Base-by-base conservation (phyloP, 345 rosid genomes). In the Eucalyptus guilfoylei region DNA sequence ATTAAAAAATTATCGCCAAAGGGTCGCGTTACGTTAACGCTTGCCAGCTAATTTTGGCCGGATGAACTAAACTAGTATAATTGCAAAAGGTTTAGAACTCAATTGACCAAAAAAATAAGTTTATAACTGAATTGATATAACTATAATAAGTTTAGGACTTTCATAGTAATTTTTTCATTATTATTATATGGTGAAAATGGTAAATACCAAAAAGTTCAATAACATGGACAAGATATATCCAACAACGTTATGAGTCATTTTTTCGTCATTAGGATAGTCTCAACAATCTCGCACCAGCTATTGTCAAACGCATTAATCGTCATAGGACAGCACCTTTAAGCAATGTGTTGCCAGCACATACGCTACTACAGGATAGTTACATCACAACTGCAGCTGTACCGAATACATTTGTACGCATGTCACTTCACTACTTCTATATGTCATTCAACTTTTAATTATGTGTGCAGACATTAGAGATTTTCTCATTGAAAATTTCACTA, bases 31-130 rank as follows among this genome's bases (percentile, higher is more conserved):
- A 50, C 2, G 21, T 50, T 50, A 50, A 2, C 9, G 4, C 1
- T 2, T 2, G 0, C 0, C 0, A 2, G 3, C 1, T 49, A 49
- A 49, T 49, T 49, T 49, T 15, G 23, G 4, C 0, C 0, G 0
- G 23, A 50, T 50, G 23, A 1, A 50, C 4, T 6, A 0, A 50
- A 17, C 2, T 50, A 0, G 2, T 50, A 50, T 50, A 0, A 50
- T 50, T 50, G 1, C 55, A 50, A 50, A 17, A 50, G 3, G 0
- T 50, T 50, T 50, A 50, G 9, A 9, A 50, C 0, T 50, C 1
- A 17, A 50, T 50, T 50, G 0, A 50, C 0, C 2, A n/a, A 50
- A 50, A 50, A 50, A 50, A 50, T 15, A 50, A 17, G 3, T 7
- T 50, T 50, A 50, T 1, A 1, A 50, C 1, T 50, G 23, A 50